phyloP scores from a whole-genome alignment of 352 stramenopile genomes.

The Globisporangium perplexum region DNA sequence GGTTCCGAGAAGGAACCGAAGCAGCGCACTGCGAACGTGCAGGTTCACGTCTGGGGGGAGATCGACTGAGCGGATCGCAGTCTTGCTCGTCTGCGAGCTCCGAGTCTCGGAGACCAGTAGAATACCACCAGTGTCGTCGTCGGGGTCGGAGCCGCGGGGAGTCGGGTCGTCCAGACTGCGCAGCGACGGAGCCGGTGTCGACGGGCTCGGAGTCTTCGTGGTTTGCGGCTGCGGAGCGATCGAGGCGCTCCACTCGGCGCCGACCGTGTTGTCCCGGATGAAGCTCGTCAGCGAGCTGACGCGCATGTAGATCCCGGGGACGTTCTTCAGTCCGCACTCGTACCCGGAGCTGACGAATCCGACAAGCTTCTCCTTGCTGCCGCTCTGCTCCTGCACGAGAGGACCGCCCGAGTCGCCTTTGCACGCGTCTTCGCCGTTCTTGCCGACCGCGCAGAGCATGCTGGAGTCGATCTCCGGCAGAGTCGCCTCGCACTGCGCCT shows the following conservation, averaged over 20 bases:
- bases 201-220: not conserved
- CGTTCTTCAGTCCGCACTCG: constrained; percentile 23
- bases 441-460: constrained; percentile 22
- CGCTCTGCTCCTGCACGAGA: constrained; percentile 11
- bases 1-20: constrained; percentile 4
- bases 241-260: constrained; percentile 1
- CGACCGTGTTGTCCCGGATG: constrained; percentile 20
- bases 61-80: not conserved
- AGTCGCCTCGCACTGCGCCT: constrained; percentile 9
- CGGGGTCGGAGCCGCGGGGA: not conserved
- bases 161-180: constrained; percentile 2
- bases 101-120: not conserved
- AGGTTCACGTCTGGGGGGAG: constrained; percentile 1
- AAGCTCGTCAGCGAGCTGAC: constrained; percentile 19
- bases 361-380: constrained; percentile 14
- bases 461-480: constrained; percentile 23
- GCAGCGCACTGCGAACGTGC: constrained; percentile 4
- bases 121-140: not conserved
- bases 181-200: not conserved
- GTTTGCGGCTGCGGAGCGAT: not conserved
- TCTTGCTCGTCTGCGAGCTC: not conserved
- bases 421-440: constrained; percentile 22
- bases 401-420: constrained; percentile 33
- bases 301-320: constrained; percentile 35
- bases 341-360: constrained; percentile 33